Evolutionary conservation across 2,329 filamentous ascomycete genomes (phyloP).

Genomic region (Diaporthe caulivora): DNA sequence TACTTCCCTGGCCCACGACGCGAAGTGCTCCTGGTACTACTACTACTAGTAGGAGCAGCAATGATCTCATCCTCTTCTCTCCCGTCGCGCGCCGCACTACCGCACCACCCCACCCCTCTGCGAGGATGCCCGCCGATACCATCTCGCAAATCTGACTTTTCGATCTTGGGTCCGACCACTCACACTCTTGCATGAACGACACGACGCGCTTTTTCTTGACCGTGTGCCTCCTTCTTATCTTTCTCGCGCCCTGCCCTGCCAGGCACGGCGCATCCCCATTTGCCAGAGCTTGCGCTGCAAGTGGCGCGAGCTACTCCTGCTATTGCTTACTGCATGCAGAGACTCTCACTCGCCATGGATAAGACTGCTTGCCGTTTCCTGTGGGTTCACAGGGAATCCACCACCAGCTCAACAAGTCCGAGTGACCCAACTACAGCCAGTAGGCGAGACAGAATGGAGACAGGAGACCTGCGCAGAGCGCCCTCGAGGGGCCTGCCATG

Average conservation of each 20-base stretch:
- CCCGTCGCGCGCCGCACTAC: conserved; percentile 1
- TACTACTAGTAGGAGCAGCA: not conserved
- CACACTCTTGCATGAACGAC: conserved; percentile 28
- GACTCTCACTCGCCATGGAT: not conserved
- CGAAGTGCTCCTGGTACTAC: no score
- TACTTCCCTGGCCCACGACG: conserved; percentile 9
- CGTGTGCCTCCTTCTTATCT: not conserved
- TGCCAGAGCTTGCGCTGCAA: conserved; percentile 11
- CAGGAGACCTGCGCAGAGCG: not conserved
- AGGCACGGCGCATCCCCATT: conserved; percentile 11
- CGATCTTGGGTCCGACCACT: conserved; percentile 29
- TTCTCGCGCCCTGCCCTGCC: conserved; percentile 1
- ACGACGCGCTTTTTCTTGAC: conserved; percentile 17
- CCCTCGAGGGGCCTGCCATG: not conserved
- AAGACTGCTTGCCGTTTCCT: conserved; percentile 8
- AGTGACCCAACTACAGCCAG: not conserved
- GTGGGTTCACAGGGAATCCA: conserved; percentile 18
- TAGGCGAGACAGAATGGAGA: not conserved
- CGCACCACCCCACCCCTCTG: not conserved
- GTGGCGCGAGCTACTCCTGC: conserved; percentile 26
- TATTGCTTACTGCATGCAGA: conserved; percentile 26
- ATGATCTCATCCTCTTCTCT: conserved; percentile 21
- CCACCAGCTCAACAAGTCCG: conserved; percentile 19
- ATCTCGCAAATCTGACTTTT: conserved; percentile 33
- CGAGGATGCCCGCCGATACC: conserved; percentile 20